phyloP scores from a whole-genome alignment of 257 asterid genomes.

The Cynanchum wilfordii region DNA sequence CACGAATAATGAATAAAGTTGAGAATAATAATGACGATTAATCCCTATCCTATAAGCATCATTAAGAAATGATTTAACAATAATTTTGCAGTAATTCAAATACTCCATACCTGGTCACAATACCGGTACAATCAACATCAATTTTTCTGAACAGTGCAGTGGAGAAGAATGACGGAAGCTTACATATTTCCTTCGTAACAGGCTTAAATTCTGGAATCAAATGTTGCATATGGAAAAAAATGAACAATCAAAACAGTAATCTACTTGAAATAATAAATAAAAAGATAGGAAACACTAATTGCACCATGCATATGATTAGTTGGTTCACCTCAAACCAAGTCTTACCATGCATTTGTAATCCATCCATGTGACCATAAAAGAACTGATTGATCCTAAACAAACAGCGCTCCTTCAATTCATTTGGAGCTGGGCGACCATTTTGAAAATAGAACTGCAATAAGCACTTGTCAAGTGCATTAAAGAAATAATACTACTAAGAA shows the following conservation, averaged over 20 bases:
- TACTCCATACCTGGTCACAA: conserved; percentile 64
- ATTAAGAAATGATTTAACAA: not conserved
- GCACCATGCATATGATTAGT: not conserved
- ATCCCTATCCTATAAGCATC: not conserved
- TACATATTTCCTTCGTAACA: conserved; percentile 90
- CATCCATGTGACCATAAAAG: conserved; percentile 86
- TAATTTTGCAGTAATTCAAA: conserved; percentile 1
- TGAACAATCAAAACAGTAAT: not conserved
- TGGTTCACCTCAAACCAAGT: conserved; percentile 12
- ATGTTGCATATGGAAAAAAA: conserved; percentile 4
- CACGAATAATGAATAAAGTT: too few species aligned
- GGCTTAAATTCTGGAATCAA: conserved; percentile 78
- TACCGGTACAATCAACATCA: conserved; percentile 63
- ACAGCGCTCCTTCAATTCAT: conserved; percentile 88
- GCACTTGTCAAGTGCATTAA: conserved; percentile 5
- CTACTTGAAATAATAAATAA: not conserved
- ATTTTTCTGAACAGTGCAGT: conserved; percentile 72
- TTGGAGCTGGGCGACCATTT: conserved; percentile 88
- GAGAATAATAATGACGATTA: too few species aligned
- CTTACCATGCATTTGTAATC: conserved; percentile 89
- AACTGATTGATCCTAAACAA: conserved; percentile 92
- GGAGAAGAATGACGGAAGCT: conserved; percentile 98
- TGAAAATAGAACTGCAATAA: conserved; percentile 84
- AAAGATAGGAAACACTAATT: not conserved
- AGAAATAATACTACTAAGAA: not conserved